Evolutionary conservation across 164 flowering plant species (phyloP), one percentile per base, ranked within the genome.

Genomic region (Nelumbo lutea): DNA sequence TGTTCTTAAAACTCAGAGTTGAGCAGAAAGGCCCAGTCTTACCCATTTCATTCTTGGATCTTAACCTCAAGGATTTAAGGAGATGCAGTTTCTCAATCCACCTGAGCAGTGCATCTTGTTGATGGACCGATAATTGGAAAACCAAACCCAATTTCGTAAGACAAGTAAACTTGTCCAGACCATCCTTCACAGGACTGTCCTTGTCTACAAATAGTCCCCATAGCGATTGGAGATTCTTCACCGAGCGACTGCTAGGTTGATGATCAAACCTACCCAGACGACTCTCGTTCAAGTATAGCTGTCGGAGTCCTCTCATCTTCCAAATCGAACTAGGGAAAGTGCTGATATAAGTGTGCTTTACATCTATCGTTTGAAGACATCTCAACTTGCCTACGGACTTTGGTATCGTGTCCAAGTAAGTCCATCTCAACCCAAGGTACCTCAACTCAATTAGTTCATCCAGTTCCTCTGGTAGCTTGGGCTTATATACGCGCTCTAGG

Each of bases 381-480:
- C 41, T 14, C 59, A 71, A 43, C 1, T 71, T 52, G 7, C 64
- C 52, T 14, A 71, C 45, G 13, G 60, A 65, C 11, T 6, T 1
- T 3, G 74, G 74, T 42, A 71, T 69, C 3, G 2, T 3, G 40
- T 71, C 74, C 4, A 59, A 55, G 59, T 38, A 71, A 9, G 74
- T 65, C 59, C 69, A 59, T 43, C 74, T 71, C 39, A 71, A 38
- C 40, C 74, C 74, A 0, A 71, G 69, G 57, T 71, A 71, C 74
- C 68, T 66, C 41, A 71, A 9, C 5, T 40, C 6, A 6, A 15
- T 14, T 13, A 65, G 44, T n/a, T 47, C 6, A 1, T 51, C 40
- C 1, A 71, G 4, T 11, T 40, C 5, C 8, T 47, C 43, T 0
- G 65, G 69, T 38, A 71, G 15, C 4, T 42, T 59, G 3, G 74